Conservation (phyloP, 2,329 filamentous ascomycete genomes). For the Fusarium equiseti region DNA sequence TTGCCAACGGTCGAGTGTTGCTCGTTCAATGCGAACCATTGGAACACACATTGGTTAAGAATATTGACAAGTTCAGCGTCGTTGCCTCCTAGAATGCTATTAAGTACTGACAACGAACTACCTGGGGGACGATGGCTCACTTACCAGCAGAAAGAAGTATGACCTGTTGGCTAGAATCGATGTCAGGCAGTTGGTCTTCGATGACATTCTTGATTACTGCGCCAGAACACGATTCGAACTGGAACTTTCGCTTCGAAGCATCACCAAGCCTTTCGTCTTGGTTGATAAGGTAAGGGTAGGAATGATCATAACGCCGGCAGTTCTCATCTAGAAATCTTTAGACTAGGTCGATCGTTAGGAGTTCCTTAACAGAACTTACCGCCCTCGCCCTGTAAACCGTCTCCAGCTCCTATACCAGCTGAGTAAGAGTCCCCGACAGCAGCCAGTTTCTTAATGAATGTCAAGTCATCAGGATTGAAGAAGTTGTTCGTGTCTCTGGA, state of each 20-base stretch:
- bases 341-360: not conserved
- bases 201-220: slow-evolving; percentile 12
- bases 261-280: not conserved
- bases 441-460: slow-evolving; percentile 9
- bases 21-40: slow-evolving; percentile 10
- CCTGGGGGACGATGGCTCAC: not conserved
- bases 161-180: slow-evolving; percentile 3
- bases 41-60: slow-evolving; percentile 15
- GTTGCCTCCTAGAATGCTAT: slow-evolving; percentile 1
- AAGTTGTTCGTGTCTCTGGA: not conserved
- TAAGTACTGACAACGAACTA: no score
- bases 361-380: not conserved
- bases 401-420: slow-evolving; percentile 31
- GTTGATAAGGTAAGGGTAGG: slow-evolving; percentile 16
- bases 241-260: slow-evolving; percentile 1
- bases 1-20: not conserved
- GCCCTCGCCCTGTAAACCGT: not conserved
- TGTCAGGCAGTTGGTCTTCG: slow-evolving; percentile 4
- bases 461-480: not conserved
- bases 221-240: slow-evolving; percentile 13
- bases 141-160: slow-evolving; percentile 12
- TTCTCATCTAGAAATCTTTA: not conserved
- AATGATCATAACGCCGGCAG: slow-evolving; percentile 22
- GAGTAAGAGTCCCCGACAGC: slow-evolving; percentile 33
- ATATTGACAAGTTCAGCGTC: slow-evolving; percentile 24